A percentile compares a stretch with the other conserved stretches of the same genome.
These are phyloP conservation scores for Paracamarosporium sp. DNA, from an alignment of 2,329 filamentous ascomycete species.

Conservation along the genomic window DNA sequence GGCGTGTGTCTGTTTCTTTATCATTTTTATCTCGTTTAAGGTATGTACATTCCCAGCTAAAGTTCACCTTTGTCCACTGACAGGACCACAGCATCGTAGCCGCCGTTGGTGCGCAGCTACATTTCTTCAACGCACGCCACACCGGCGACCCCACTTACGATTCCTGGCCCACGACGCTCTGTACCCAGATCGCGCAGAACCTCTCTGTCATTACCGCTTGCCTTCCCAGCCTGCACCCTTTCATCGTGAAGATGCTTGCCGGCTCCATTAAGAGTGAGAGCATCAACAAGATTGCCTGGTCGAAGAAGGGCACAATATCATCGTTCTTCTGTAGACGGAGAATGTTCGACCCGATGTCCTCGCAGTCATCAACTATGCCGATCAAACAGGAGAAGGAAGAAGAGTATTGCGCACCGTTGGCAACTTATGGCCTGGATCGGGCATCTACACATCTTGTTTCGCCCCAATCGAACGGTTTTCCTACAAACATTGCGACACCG, in stretches of 20 bases:
- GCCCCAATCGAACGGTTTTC: slow-evolving; percentile 25
- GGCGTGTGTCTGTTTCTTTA: slow-evolving; percentile 29
- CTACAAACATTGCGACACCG: slow-evolving; percentile 23
- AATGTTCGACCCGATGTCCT: slow-evolving; percentile 13
- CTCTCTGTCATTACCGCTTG: slow-evolving; percentile 38
- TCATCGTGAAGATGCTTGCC: slow-evolving; percentile 28
- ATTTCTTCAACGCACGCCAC: slow-evolving; percentile 27
- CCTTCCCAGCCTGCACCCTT: slow-evolving; percentile 32
- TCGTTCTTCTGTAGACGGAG: slow-evolving; percentile 10
- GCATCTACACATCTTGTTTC: slow-evolving; percentile 26
- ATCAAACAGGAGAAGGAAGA: slow-evolving; percentile 18
- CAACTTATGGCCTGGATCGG: slow-evolving; percentile 35
- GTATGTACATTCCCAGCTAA: slow-evolving; percentile 15
- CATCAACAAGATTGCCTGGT: slow-evolving; percentile 10
- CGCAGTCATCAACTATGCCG: slow-evolving; percentile 15
- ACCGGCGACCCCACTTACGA: slow-evolving; percentile 19
- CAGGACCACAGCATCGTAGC: slow-evolving; percentile 25
- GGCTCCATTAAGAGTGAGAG: slow-evolving; percentile 20
- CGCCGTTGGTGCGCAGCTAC: slow-evolving; percentile 26
- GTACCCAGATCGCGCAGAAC: slow-evolving; percentile 36
- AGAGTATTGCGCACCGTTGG: slow-evolving; percentile 34
- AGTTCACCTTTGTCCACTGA: slow-evolving; percentile 6
- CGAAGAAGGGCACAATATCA: not conserved
- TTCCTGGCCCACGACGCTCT: slow-evolving; percentile 28
- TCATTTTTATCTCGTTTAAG: slow-evolving; percentile 31